Base-by-base conservation (phyloP, 495 filamentous ascomycete species). In the Penicillium manginii region DNA sequence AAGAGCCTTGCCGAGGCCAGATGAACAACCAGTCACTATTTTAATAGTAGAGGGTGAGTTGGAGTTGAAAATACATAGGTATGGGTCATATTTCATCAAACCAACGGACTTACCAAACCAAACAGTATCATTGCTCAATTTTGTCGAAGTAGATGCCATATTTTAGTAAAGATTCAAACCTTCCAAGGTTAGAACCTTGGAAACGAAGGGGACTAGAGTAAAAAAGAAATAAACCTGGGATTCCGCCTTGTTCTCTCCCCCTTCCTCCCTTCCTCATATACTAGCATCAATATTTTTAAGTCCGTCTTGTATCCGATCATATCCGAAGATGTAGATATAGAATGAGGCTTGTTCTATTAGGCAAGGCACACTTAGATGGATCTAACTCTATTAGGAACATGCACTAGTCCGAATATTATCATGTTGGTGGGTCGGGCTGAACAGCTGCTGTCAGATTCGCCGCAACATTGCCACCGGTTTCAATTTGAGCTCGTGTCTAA, bases 1-100 rank as follows among this genome's bases (percentile, higher is more conserved):
- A n/a, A 85, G 55, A 19, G 72, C 64, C 37, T 72, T 74, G 45
- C 83, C 82, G 60, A 82, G 32, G 7, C 67, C 67, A 14, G 64
- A 70, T n/a, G 69, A 72, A 48, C 64, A 70, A 9, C 64, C 63
- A 22, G 67, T 70, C 4, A 68, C 69, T 72, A 32, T 29, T 8
- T 8, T 7, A 29, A 29, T 29, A 29, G 26, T 29, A 7, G n/a
- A n/a, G n/a, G n/a, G n/a, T n/a, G n/a, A 29, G 26, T 29, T 29
- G 3, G 1, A 8, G 26, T 29, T 29, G 6, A 29, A 19, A 54
- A 46, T n/a, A n/a, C n/a, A n/a, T n/a, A n/a, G n/a, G 31, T 15
- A 21, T 2, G 19, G 5, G 11, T 17, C n/a, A 2, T 11, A n/a
- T 23, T 42, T 31, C 5, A 32, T 12, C 19, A 10, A 12, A 14